These are phyloP conservation scores for Rickenella mellea DNA, from an alignment of 768 basidiomycete species.

Conservation along the genomic window DNA sequence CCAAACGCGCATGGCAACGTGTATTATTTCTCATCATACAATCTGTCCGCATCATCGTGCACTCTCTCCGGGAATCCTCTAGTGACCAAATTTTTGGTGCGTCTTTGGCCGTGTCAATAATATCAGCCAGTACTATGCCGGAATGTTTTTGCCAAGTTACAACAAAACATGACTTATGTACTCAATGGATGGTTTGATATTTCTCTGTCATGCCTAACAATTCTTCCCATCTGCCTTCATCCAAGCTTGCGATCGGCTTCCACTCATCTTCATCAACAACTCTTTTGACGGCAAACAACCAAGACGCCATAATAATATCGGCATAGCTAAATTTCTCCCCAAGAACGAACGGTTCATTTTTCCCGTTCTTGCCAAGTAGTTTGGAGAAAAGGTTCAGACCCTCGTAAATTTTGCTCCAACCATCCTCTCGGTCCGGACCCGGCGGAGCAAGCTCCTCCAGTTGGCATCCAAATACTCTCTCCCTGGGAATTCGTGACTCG, in stretches of 20 bases:
- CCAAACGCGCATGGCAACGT: too few relatives aligned
- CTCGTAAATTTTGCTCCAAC: constrained; percentile 28
- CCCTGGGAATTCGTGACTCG: constrained; percentile 30
- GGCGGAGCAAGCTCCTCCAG: constrained; percentile 27
- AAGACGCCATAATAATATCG: constrained; percentile 28
- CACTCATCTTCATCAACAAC: constrained; percentile 30
- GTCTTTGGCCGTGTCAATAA: too few relatives aligned
- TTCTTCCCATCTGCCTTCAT: constrained; percentile 30
- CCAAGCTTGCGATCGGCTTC: constrained; percentile 28
- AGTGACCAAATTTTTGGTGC: too few relatives aligned
- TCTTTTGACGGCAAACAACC: constrained; percentile 21
- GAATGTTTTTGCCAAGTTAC: too few relatives aligned
- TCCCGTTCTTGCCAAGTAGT: constrained; percentile 14
- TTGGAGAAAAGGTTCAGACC: constrained; percentile 18
- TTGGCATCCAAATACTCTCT: constrained; percentile 22
- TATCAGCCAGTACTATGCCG: too few relatives aligned
- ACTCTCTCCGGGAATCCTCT: too few relatives aligned
- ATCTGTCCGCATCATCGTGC: too few relatives aligned
- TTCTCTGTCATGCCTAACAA: constrained; percentile 20
- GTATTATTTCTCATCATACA: too few relatives aligned
- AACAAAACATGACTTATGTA: too few relatives aligned
- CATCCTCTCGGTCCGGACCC: constrained; percentile 18
- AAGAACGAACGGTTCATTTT: constrained; percentile 23
- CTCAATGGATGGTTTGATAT: constrained; percentile 10
- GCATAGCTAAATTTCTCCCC: constrained; percentile 28